Evolutionary conservation across 768 basidiomycete species (phyloP), one percentile per base, ranked within the genome.

Genomic region (Russula lepida): DNA sequence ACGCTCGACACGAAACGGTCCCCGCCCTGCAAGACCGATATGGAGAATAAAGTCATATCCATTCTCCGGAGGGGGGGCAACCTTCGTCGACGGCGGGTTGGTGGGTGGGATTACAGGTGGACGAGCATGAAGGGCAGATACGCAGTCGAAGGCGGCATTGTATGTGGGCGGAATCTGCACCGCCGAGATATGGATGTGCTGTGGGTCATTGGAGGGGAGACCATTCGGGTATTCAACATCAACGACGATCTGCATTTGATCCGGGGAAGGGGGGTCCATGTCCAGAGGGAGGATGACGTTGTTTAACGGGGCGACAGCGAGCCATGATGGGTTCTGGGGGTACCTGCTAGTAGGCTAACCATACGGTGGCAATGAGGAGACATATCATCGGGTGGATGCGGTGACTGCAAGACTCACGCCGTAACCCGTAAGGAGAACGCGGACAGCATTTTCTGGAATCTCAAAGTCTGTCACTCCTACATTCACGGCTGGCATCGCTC

Each of bases 11-110:
- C 84, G 77, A 54, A 88, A 68, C 0, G 82, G 78, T 0, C 87
- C 86, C 11, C 84, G 77, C n/a, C 84, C 82, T 7, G 85, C 86
- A 21, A 85, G 81, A 2, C 86, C 87, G 35, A 88, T 76, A 64
- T 89, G 86, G 66, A 88, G 80, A 53, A 88, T 79, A 64, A 89
- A 81, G 67, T 88, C 87, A 66, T 84, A 89, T 28, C 84, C 84
- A 49, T 71, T 71, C 30, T 73, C 71, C n/a, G 78, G 77, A 12
- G 70, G 65, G 0, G 80, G 78, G 2, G 78, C 71, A 30, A 77
- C 64, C 5, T 77, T 74, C 0, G 77, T 68, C 15, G 79, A 73
- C 11, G 54, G 60, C n/a, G 59, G 60, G 30, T 56, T 57, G 4
- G 64, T 53, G 15, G 43, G 57, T 0, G 60, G 60, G 6, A 79